Evolutionary conservation across 2,329 filamentous ascomycete genomes (phyloP), one percentile per base, ranked within the genome.

Genomic region (Fusarium sp.): DNA sequence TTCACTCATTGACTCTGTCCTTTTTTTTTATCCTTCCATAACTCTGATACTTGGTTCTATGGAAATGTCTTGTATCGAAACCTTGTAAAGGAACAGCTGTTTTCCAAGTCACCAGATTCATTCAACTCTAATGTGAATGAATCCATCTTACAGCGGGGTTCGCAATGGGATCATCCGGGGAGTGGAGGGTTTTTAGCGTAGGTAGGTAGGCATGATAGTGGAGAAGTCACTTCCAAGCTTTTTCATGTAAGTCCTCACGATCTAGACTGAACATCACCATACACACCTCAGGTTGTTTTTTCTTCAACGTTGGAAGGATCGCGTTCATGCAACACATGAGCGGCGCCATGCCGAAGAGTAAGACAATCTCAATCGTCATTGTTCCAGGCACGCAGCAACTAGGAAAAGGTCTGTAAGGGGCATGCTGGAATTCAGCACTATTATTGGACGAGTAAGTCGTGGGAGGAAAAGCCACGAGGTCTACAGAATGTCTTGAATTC

Each of bases 271-370:
- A 21, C 13, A 53, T 53, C 48, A 51, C 5, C 48, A 20, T 40
- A 51, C 12, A 27, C 21, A 27, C n/a, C 40, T 46, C 23, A 40
- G 13, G 13, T 32, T 48, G 20, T 20, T 37, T n/a, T 49, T n/a
- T 49, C 20, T 58, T 42, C 14, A 18, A 55, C 30, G 27, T 41
- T 18, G 34, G 23, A 55, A 23, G 28, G 51, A 34, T 27, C 50
- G 42, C 50, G 56, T 70, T 66, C 48, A 45, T 58, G 50, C 30
- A 55, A 32, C 67, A 68, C 58, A 71, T 70, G 67, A 50, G 47
- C 32, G 25, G 14, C 61, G 51, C 57, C 68, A 53, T 40, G 18
- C 37, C 27, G 42, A 12, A 23, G 14, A 27, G 42, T 56, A 47
- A 68, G 63, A 71, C 68, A 71, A 25, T 6, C 23, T 40, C 14